phyloP scores from a whole-genome alignment of 352 stramenopile species.

The Phytophthora fragariaefolia region DNA sequence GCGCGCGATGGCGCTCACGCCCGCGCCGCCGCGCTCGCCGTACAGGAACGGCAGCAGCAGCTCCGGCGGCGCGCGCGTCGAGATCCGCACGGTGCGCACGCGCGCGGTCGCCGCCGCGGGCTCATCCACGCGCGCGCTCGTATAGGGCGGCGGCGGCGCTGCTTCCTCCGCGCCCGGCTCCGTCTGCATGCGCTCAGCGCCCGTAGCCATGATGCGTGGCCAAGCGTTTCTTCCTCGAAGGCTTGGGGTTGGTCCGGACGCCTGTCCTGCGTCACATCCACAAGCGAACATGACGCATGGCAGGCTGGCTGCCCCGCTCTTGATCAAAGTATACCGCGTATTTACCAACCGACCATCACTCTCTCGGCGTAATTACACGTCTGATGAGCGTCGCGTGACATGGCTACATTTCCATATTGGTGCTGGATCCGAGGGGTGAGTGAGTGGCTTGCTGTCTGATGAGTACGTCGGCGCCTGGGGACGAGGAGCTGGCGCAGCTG shows the following conservation, averaged over 20 bases:
- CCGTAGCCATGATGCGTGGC: slow-evolving; percentile 28
- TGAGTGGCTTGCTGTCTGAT: too few species aligned
- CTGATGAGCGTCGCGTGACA: too few species aligned
- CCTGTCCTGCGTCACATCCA: too few species aligned
- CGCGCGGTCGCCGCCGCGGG: slow-evolving; percentile 18
- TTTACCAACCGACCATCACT: too few species aligned
- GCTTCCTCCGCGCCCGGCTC: slow-evolving; percentile 11
- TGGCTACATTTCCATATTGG: background rate
- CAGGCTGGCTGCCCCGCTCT: too few species aligned
- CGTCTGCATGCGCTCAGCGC: slow-evolving; percentile 18
- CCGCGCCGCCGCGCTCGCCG: slow-evolving; percentile 50
- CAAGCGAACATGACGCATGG: background rate
- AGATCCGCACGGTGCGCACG: slow-evolving; percentile 65
- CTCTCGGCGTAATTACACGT: too few species aligned
- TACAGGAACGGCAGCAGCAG: slow-evolving; percentile 69
- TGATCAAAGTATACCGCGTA: too few species aligned
- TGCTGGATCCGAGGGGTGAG: too few species aligned
- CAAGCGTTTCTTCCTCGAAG: slow-evolving; percentile 22
- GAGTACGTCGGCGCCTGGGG: background rate
- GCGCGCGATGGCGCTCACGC: slow-evolving; percentile 59
- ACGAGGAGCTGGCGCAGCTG: slow-evolving; percentile 47
- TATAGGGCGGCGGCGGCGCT: slow-evolving; percentile 12
- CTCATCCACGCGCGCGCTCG: background rate
- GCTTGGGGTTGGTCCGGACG: background rate
- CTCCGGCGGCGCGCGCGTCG: slow-evolving; percentile 58